These are phyloP conservation scores for Suillus fuscotomentosus DNA, from an alignment of 768 basidiomycete genomes.

Conservation along the genomic window DNA sequence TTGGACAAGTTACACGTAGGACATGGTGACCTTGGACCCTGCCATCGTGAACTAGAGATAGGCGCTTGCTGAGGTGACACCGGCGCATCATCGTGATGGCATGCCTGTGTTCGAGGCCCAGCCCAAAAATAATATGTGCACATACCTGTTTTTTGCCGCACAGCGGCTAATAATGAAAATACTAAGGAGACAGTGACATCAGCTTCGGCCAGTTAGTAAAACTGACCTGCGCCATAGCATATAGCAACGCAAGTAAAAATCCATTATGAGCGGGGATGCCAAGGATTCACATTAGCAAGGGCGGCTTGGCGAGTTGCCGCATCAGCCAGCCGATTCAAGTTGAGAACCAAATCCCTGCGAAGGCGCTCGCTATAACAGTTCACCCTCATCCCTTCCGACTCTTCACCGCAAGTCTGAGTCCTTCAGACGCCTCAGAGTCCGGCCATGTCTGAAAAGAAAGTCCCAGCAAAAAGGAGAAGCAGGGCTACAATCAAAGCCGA, in stretches of 20 bases:
- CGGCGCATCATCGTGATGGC: background rate
- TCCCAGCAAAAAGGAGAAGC: slow-evolving; percentile 19
- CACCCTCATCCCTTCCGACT: slow-evolving; percentile 13
- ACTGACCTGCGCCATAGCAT: background rate
- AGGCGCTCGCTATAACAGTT: slow-evolving; percentile 28
- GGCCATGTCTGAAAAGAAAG: slow-evolving; percentile 27
- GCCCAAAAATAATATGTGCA: background rate
- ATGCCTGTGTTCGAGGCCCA: background rate
- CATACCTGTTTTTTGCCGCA: background rate
- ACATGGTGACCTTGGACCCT: background rate
- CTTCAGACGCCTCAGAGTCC: slow-evolving; percentile 8
- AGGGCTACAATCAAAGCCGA: slow-evolving; percentile 7
- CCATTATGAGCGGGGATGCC: background rate
- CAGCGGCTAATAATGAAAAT: background rate
- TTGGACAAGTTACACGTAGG: background rate
- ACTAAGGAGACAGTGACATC: background rate
- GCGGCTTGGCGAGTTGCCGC: slow-evolving; percentile 8
- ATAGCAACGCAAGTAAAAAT: background rate
- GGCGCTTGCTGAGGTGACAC: background rate
- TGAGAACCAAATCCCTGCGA: slow-evolving; percentile 9
- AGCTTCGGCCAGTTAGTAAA: background rate
- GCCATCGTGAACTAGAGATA: background rate
- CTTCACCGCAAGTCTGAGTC: slow-evolving; percentile 11
- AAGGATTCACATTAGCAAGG: background rate
- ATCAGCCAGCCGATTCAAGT: slow-evolving; percentile 14